Conservation (phyloP, 2,329 filamentous ascomycete species). For the Colletotrichum sp. region DNA sequence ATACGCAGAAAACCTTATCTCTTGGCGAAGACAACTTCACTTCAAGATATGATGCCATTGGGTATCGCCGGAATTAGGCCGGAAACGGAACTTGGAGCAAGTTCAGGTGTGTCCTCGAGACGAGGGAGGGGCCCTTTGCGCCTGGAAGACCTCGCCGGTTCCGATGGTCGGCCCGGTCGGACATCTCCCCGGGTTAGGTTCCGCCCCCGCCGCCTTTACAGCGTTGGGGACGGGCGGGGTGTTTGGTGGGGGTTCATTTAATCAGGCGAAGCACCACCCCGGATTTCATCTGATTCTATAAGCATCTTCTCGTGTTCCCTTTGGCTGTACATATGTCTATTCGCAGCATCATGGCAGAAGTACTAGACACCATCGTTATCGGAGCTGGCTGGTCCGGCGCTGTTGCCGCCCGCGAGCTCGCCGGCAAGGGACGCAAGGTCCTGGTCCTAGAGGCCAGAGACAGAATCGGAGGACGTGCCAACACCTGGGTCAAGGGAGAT, state of each 20-base stretch:
- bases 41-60: neutral
- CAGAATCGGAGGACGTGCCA: constrained; percentile 19
- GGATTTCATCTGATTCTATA: neutral
- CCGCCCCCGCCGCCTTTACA: neutral
- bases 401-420: constrained; percentile 11
- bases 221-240: neutral
- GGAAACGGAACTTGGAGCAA: neutral
- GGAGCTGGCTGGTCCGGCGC: constrained; percentile 19
- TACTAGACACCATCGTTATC: constrained; percentile 17
- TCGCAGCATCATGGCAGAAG: constrained; percentile 7
- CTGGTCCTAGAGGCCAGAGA: constrained; percentile 18
- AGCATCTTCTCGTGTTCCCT: neutral
- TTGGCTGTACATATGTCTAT: neutral
- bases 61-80: neutral
- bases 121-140: neutral
- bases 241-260: neutral
- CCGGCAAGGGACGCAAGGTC: constrained; percentile 8
- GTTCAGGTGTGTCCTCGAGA: neutral
- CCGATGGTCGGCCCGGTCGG: constrained; percentile 20
- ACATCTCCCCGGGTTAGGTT: constrained; percentile 11
- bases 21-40: neutral
- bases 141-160: neutral
- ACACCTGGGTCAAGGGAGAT: constrained; percentile 14
- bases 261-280: neutral
- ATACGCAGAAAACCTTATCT: neutral